phyloP scores from a whole-genome alignment of 805 yeast species.

The Candida xiaguanensis region DNA sequence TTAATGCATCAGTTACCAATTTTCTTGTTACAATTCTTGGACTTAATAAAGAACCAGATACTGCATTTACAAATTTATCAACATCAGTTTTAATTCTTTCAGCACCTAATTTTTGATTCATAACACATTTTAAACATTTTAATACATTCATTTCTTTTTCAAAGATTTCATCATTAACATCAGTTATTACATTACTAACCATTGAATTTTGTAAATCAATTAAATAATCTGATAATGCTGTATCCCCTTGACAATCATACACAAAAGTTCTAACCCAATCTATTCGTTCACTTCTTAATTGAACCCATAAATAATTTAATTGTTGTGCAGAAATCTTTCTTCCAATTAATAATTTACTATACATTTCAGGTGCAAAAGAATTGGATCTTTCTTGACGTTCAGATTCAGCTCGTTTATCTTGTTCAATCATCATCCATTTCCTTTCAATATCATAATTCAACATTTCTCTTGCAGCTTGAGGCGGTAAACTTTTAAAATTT shows the following conservation, averaged over 20 bases:
- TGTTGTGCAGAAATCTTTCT: slow-evolving; percentile 66
- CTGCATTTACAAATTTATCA: slow-evolving; percentile 48
- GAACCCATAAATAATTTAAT: slow-evolving; percentile 82
- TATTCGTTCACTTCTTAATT: slow-evolving; percentile 81
- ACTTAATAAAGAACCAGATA: slow-evolving; percentile 71
- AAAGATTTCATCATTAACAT: slow-evolving; percentile 47
- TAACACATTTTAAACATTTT: slow-evolving; percentile 70
- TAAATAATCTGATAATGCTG: slow-evolving; percentile 62
- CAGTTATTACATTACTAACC: slow-evolving; percentile 23
- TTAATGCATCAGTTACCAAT: slow-evolving; percentile 73
- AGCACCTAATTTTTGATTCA: slow-evolving; percentile 62
- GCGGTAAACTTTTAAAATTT: slow-evolving; percentile 69
- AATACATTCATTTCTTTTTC: slow-evolving; percentile 76
- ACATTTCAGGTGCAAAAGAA: slow-evolving; percentile 58
- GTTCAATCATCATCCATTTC: slow-evolving; percentile 89
- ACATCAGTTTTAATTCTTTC: slow-evolving; percentile 49
- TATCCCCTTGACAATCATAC: slow-evolving; percentile 72
- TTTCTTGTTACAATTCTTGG: slow-evolving; percentile 73
- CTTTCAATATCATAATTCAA: slow-evolving; percentile 68
- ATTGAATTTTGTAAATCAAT: slow-evolving; percentile 49
- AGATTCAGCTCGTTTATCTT: slow-evolving; percentile 75
- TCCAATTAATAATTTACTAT: slow-evolving; percentile 69
- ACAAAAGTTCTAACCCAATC: slow-evolving; percentile 79
- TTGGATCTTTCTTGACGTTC: slow-evolving; percentile 43
- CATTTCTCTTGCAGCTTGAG: slow-evolving; percentile 74